These are phyloP conservation scores for Solanum pinnatisectum DNA, from an alignment of 257 asterid species.

Conservation along the genomic window DNA sequence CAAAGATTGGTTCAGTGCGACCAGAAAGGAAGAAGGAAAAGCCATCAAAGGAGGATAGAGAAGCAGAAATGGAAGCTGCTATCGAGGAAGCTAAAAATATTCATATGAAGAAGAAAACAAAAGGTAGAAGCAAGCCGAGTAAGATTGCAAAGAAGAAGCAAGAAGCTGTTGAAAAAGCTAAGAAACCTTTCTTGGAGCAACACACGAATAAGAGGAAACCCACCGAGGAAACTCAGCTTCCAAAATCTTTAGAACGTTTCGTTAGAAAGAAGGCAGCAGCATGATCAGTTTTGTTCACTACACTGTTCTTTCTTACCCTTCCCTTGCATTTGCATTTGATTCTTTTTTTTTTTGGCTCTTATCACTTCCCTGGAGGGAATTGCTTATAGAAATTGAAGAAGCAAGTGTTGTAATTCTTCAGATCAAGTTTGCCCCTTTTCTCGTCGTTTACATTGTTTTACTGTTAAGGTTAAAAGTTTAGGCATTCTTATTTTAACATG, in stretches of 20 bases:
- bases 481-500: background rate
- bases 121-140: constrained; percentile 87
- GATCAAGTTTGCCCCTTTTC: background rate
- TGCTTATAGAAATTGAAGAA: background rate
- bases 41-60: constrained; percentile 41
- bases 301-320: background rate
- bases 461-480: background rate
- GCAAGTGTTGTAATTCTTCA: background rate
- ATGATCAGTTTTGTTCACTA: constrained; percentile 1
- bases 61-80: constrained; percentile 60
- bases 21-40: constrained; percentile 41
- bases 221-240: constrained; percentile 42
- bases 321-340: constrained; percentile 20
- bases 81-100: constrained; percentile 46
- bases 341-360: background rate
- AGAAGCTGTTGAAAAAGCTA: constrained; percentile 56
- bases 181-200: constrained; percentile 50
- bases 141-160: constrained; percentile 63
- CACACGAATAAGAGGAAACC: constrained; percentile 41
- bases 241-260: constrained; percentile 61
- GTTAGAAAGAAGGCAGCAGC: constrained; percentile 32
- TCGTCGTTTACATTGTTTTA: background rate
- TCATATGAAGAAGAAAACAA: constrained; percentile 62
- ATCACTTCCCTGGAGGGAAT: background rate
- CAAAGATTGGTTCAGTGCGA: constrained; percentile 75